A percentile compares a stretch with the other conserved stretches of the same genome.
These are phyloP conservation scores for Simplicillium sp. DNA, from an alignment of 2,329 filamentous ascomycete genomes.

Conservation along the genomic window DNA sequence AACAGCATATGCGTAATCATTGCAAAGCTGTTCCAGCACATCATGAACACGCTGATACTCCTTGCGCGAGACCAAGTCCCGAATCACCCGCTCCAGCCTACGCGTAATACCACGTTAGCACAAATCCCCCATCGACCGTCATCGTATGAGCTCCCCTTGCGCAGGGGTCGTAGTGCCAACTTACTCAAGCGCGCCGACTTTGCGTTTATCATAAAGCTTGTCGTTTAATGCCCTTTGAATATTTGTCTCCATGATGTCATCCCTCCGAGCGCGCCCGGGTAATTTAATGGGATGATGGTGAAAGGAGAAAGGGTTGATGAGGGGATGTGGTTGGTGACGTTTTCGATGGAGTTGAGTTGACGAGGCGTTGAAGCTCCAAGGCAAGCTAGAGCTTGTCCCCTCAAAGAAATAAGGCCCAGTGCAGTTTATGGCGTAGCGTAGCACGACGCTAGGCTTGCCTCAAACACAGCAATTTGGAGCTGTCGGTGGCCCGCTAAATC, in stretches of 20 bases:
- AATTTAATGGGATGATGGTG: neutral
- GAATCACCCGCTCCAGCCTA: constrained; percentile 84
- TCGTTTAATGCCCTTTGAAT: constrained; percentile 91
- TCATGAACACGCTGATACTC: constrained; percentile 74
- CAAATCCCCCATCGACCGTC: no score
- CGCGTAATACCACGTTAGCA: neutral
- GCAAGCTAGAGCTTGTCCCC: no score
- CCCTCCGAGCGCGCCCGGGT: neutral
- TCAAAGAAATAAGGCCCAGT: no score
- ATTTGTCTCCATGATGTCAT: constrained; percentile 66
- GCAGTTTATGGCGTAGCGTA: no score
- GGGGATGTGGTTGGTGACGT: neutral
- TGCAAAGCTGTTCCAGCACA: constrained; percentile 92
- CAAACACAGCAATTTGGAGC: no score
- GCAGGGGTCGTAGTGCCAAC: constrained; percentile 20
- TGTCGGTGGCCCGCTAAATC: no score
- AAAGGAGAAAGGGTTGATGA: neutral
- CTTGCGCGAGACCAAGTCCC: constrained; percentile 66
- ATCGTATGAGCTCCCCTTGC: neutral
- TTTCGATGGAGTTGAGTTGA: no score
- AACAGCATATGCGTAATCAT: constrained; percentile 95
- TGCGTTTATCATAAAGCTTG: constrained; percentile 97
- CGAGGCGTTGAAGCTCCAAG: no score
- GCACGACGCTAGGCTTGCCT: no score
- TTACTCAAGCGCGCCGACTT: constrained; percentile 92